Base-by-base conservation (phyloP, 2,329 filamentous ascomycete genomes). In the Fusarium pilosicola region DNA sequence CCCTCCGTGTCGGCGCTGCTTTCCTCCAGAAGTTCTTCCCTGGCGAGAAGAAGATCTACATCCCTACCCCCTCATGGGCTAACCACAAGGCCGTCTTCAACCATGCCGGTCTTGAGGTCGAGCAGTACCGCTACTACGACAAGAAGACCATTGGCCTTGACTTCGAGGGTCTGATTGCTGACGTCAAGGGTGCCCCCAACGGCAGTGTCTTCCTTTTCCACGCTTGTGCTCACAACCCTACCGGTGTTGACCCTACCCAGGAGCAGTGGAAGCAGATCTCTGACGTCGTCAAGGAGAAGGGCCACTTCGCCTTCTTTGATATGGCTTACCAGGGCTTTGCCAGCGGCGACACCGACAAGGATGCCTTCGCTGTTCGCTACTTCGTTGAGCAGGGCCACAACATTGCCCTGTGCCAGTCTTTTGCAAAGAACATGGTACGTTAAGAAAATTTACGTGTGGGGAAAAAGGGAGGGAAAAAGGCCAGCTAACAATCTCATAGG, bases 271-370 rank as follows among this genome's bases (percentile, higher is more conserved):
- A 90, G 85, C 88, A 96, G 86, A 96, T 99, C 83, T 94, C 93
- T 84, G 86, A 93, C 70, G 93, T 92, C 71, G 91, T 97, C 84
- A 97, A 97, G 90, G 89, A 91, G 82, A 91, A 93, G 83, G 91
- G 89, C 57, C 96, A 98, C 89, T 97, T 93, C 83, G 92, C 94
- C 79, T 98, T 99, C 90, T 99, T 98, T 87, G 96, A 98, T 85
- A 98, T 98, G 95, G 96, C 96, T 74, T 99, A 99, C 89, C 96
- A 99, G 87, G 96, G 96, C 79, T 98, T 99, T 81, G 96, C 96
- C 78, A 96, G 93, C 74, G 96, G 96, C 77, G 90, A 97, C 85
- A 96, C 94, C 74, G 90, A 97, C 88, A 92, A 92, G 84, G 96
- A 99, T 83, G 96, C 96, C 74, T 98, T 96, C 82, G 94, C 96